A percentile compares a stretch with the other conserved stretches of the same genome.
Conservation (phyloP, 2,329 filamentous ascomycete species). For the Thermothelomyces thermophilus region DNA sequence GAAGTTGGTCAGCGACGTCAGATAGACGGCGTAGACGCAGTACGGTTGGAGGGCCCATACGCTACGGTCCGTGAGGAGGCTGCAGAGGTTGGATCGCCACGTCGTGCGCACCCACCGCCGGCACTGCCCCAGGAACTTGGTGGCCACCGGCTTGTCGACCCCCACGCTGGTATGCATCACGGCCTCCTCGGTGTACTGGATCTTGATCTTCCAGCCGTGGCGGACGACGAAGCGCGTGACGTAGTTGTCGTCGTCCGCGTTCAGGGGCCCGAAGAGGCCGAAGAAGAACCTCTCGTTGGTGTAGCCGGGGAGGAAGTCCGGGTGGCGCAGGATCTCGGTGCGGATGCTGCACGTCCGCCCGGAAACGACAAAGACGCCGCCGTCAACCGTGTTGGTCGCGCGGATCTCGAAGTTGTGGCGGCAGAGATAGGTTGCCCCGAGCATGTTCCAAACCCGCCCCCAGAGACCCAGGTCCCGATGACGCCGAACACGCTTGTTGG, state of each 20-base stretch:
- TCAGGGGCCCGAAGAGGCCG: conserved; percentile 37
- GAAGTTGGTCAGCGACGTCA: conserved; percentile 49
- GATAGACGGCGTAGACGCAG: conserved; percentile 50
- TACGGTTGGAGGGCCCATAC: conserved; percentile 42
- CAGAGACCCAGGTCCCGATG: conserved; percentile 19
- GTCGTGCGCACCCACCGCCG: conserved; percentile 53
- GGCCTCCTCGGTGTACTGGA: conserved; percentile 45
- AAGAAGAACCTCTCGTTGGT: conserved; percentile 46
- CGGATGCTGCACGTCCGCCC: conserved; percentile 49
- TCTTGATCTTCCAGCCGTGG: conserved; percentile 45
- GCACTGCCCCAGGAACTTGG: conserved; percentile 47
- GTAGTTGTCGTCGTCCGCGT: conserved; percentile 57
- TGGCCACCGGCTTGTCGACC: conserved; percentile 20
- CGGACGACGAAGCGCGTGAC: conserved; percentile 48
- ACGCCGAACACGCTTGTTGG: conserved; percentile 44
- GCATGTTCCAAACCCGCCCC: conserved; percentile 43
- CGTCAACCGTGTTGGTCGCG: conserved; percentile 49
- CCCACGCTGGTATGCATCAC: conserved; percentile 49
- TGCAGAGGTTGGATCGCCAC: conserved; percentile 48
- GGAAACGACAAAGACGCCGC: conserved; percentile 52
- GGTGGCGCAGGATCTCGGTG: conserved; percentile 41
- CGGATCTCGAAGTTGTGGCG: conserved; percentile 57
- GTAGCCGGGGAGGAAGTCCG: conserved; percentile 38
- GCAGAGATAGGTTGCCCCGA: conserved; percentile 53
- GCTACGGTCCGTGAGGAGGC: conserved; percentile 35